Base-by-base conservation (phyloP, 768 basidiomycete genomes). In the Trametes villosa region DNA sequence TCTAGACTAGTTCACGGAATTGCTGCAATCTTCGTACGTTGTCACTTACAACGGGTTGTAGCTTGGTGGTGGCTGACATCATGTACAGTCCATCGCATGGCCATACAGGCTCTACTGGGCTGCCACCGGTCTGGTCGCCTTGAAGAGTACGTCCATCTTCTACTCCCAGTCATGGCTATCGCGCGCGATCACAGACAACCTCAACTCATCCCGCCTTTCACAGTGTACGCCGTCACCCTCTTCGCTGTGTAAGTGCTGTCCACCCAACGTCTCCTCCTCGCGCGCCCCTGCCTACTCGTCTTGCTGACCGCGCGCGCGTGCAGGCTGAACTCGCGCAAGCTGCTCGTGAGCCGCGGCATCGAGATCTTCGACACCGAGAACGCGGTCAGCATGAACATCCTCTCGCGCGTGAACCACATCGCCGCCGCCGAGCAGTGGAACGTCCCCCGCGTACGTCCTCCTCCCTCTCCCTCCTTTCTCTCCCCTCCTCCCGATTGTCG, bases 151-250 rank as follows among this genome's bases (percentile, higher is more conserved):
- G 49, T 12, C 5, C 33, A 36, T n/a, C n/a, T n/a, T n/a, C n/a
- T n/a, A n/a, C n/a, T n/a, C n/a, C 11, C 5, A 12, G 8, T 11
- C 36, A 38, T 38, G 36, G 36, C n/a, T 38, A 18, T 18, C 13
- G 15, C 13, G 12, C 13, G 36, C 15, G 13, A 18, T 38, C 15
- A 38, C 15, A 15, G 11, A 12, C 36, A 12, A 15, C 11, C 3
- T 18, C 36, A 38, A 38, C 15, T 38, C n/a, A n/a, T 38, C 11
- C 13, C 13, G n/a, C 3, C 36, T 12, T 18, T 18, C 5, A 13
- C 52, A 53, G 52, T 53, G 26, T 53, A 53, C 38, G 52, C 52
- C 9, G 44, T 53, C n/a, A 53, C 52, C 17, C 52, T 53, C 38
- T 29, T 53, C 4, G 52, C 52, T 2, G 52, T 53, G 52, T 53